Conservation (phyloP, 202 grass and related monocot genomes). For the Setaria italica region DNA sequence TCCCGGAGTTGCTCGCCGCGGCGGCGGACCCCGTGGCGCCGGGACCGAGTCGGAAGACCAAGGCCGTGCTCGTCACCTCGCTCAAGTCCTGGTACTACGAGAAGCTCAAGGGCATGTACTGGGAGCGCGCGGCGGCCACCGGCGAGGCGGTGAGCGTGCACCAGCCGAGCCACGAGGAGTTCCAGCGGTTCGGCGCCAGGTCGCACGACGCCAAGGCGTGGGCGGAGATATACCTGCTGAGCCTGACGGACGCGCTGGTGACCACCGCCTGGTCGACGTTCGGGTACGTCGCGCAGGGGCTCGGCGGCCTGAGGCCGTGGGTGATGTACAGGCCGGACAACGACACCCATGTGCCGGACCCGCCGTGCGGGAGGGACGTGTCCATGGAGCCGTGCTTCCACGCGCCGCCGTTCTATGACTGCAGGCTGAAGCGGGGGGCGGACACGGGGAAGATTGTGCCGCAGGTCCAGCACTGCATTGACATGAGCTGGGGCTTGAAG, state of each 20-base stretch:
- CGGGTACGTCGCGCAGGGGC: slow-evolving; percentile 59
- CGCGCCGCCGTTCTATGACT: slow-evolving; percentile 34
- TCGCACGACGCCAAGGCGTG: slow-evolving; percentile 76
- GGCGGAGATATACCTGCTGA: slow-evolving; percentile 56
- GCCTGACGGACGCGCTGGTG: slow-evolving; percentile 54
- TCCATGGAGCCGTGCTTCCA: slow-evolving; percentile 66
- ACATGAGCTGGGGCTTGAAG: slow-evolving; percentile 46
- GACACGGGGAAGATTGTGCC: slow-evolving; percentile 15
- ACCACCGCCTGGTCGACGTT: slow-evolving; percentile 61
- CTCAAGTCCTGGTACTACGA: slow-evolving; percentile 63
- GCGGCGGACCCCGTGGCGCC: not conserved
- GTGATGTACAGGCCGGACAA: slow-evolving; percentile 49
- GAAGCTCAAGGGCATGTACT: slow-evolving; percentile 64
- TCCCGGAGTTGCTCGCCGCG: slow-evolving; percentile 44
- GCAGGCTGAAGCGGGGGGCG: slow-evolving; percentile 32
- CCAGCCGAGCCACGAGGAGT: slow-evolving; percentile 80
- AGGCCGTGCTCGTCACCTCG: slow-evolving; percentile 45
- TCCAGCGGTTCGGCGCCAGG: slow-evolving; percentile 52
- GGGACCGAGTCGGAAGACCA: not conserved
- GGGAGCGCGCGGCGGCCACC: slow-evolving; percentile 49
- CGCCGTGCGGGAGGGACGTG: slow-evolving; percentile 43
- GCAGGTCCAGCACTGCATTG: slow-evolving; percentile 44
- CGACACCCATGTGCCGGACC: not conserved
- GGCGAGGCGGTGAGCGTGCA: slow-evolving; percentile 72
- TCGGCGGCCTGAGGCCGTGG: slow-evolving; percentile 55